Evolutionary conservation across 2,329 filamentous ascomycete species (phyloP).

Genomic region (Xylaria sp.): DNA sequence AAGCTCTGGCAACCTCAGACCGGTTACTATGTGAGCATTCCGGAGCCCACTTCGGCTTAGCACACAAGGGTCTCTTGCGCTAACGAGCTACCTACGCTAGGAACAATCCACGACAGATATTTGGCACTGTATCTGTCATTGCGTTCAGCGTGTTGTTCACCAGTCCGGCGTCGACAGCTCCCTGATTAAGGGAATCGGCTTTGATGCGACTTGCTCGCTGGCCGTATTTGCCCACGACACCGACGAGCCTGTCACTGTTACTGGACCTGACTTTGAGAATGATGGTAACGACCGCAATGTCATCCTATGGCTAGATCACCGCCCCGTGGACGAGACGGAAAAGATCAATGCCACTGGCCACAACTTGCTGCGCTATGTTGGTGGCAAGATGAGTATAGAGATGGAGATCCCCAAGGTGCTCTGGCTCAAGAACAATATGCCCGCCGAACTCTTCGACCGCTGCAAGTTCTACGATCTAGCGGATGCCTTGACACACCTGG

Average conservation of each 20-base stretch:
- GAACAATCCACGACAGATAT: conserved; percentile 99
- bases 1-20: conserved; percentile 81
- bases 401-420: conserved; percentile 99
- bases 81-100: conserved; percentile 50
- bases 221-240: conserved; percentile 90
- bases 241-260: conserved; percentile 90
- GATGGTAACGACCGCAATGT: conserved; percentile 90
- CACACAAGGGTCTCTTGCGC: neutral
- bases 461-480: conserved; percentile 98
- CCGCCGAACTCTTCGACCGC: conserved; percentile 84
- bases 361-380: conserved; percentile 93
- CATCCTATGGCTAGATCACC: conserved; percentile 96
- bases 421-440: conserved; percentile 99
- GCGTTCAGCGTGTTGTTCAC: conserved; percentile 82
- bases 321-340: conserved; percentile 87
- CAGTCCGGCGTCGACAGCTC: conserved; percentile 81
- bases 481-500: conserved; percentile 92
- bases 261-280: conserved; percentile 84
- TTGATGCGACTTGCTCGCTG: conserved; percentile 98
- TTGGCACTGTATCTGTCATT: conserved; percentile 92
- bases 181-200: conserved; percentile 89
- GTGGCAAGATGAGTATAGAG: conserved; percentile 98
- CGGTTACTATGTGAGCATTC: conserved; percentile 73
- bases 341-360: conserved; percentile 94
- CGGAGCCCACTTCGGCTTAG: conserved; percentile 3